Base-by-base conservation (phyloP, 2,329 filamentous ascomycete genomes). In the Orbilia quercus region DNA sequence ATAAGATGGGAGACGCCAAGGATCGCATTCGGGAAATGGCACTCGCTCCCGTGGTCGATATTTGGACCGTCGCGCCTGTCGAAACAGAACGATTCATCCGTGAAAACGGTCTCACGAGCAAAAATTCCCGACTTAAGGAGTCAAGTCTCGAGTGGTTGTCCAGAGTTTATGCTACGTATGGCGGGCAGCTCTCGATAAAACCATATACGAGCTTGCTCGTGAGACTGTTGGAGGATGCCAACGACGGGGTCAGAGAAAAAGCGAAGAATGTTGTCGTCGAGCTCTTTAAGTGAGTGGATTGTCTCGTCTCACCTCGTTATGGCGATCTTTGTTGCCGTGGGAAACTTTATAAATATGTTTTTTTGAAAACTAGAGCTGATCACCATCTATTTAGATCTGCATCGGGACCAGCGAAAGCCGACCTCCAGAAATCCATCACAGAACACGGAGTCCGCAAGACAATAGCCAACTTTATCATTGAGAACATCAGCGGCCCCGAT, bases 201-300 rank as follows among this genome's bases (percentile, higher is more conserved):
- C 84, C 83, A 78, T 96, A 96, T 79, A 92, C 96, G 1, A 90
- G 91, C 1, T 85, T 86, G 9, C 84, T 97, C 42, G 94, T 97
- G 82, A 89, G 91, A 62, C 86, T 95, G 76, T 85, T 97, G 44
- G 94, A 97, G 81, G 93, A 97, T 80, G 90, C 92, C 7, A 94
- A 96, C 80, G 90, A 90, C 54, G 89, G 88, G 81, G 92, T 97
- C 75, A 88, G 94, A 80, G 92, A 96, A 78, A 86, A 87, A 38
- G 92, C 93, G 74, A 96, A 95, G 82, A 84, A 84, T 63, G 90
- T 91, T 1, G 89, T 97, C 53, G 90, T 97, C 71, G 91, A 95
- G 75, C 85, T 98, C 31, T 97, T 97, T 82, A 87, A 85, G 90
- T 92, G 82, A 71, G 84, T 77, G n/a, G 23, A 18, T 34, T 40